Percentiles rank a stretch among this genome's conserved stretches.
phyloP scores from a whole-genome alignment of 331 rosid species.

The Arachis monticola region DNA sequence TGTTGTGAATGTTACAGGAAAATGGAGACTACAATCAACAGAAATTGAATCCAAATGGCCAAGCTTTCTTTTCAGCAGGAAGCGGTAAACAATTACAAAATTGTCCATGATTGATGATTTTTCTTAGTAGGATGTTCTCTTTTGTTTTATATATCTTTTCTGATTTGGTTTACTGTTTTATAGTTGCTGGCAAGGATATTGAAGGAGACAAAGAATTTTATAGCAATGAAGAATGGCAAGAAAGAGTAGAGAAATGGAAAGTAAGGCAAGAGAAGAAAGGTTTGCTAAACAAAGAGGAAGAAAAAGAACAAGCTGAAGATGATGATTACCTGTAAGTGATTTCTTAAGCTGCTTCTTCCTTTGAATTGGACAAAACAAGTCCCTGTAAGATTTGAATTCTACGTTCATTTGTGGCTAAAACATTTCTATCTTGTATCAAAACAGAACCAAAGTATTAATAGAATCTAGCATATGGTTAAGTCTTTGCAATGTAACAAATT shows the following conservation, averaged over 20 bases:
- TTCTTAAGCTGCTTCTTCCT: slow-evolving; percentile 15
- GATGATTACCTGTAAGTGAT: slow-evolving; percentile 79
- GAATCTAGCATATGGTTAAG: not conserved
- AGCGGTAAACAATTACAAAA: slow-evolving; percentile 58
- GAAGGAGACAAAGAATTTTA: slow-evolving; percentile 78
- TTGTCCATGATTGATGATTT: slow-evolving; percentile 14
- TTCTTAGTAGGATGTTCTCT: slow-evolving; percentile 2
- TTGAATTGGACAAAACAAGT: not conserved
- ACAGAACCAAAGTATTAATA: not conserved
- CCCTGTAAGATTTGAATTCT: slow-evolving; percentile 13
- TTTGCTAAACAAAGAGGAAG: slow-evolving; percentile 69
- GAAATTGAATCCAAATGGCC: slow-evolving; percentile 51
- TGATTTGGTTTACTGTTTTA: slow-evolving; percentile 19
- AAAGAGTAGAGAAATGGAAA: slow-evolving; percentile 84
- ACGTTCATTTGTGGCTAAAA: slow-evolving; percentile 17
- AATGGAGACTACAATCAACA: slow-evolving; percentile 61
- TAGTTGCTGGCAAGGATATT: slow-evolving; percentile 79
- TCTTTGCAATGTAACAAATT: not conserved
- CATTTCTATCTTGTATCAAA: not conserved
- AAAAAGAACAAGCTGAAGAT: slow-evolving; percentile 57
- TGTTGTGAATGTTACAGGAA: slow-evolving; percentile 59
- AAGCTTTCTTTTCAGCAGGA: slow-evolving; percentile 77
- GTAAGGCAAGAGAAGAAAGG: slow-evolving; percentile 91
- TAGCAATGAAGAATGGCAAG: slow-evolving; percentile 71
- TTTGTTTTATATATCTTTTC: slow-evolving; percentile 15